A percentile compares a stretch with the other conserved stretches of the same genome.
phyloP scores from a whole-genome alignment of 2,329 filamentous ascomycete genomes.

The Aspergillus sp. region DNA sequence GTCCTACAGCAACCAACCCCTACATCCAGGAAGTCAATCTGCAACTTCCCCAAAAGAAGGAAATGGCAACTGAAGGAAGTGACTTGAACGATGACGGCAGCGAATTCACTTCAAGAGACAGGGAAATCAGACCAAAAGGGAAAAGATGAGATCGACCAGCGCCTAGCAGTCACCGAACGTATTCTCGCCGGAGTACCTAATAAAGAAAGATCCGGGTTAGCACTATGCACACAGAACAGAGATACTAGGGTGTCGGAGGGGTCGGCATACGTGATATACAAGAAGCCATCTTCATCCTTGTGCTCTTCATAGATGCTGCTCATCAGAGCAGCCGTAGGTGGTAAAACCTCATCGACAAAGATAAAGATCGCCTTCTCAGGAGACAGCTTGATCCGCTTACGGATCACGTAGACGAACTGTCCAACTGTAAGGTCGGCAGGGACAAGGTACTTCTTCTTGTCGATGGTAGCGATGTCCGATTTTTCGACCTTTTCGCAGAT shows the following conservation, averaged over 20 bases:
- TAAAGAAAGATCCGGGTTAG: neutral
- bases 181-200: conserved; percentile 94
- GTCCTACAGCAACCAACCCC: conserved; percentile 14
- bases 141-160: conserved; percentile 3
- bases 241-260: neutral
- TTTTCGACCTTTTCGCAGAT: conserved; percentile 99
- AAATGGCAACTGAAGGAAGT: conserved; percentile 12
- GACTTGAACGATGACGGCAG: conserved; percentile 3
- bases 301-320: conserved; percentile 99
- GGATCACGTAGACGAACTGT: conserved; percentile 99
- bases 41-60: conserved; percentile 10
- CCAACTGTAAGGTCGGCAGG: conserved; percentile 96
- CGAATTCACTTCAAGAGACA: neutral
- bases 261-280: conserved; percentile 84
- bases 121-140: neutral
- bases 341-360: conserved; percentile 97
- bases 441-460: conserved; percentile 99
- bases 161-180: conserved; percentile 70
- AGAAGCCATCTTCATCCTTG: conserved; percentile 85
- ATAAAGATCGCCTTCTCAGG: conserved; percentile 99
- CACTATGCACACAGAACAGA: neutral
- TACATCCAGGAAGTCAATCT: conserved; percentile 7
- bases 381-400: conserved; percentile 99
- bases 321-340: conserved; percentile 96
- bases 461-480: conserved; percentile 98